Evolutionary conservation across 176 grass and related monocot genomes (phyloP).

Genomic region (Microstegium vimineum): DNA sequence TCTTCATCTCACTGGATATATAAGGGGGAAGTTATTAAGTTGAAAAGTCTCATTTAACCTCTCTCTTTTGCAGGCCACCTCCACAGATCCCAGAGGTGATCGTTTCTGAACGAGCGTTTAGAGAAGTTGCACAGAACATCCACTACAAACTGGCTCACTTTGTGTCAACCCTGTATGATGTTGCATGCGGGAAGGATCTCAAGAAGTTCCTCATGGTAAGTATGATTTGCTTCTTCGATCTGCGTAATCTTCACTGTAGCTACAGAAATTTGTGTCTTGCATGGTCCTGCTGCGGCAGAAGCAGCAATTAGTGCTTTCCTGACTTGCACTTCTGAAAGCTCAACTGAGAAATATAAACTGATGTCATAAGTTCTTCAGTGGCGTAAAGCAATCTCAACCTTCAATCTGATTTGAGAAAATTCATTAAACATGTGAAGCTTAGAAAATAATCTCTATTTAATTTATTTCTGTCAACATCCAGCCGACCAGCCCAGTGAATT

Average conservation of each 20-base stretch:
- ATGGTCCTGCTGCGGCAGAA: too few species aligned
- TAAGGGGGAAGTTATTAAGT: too few species aligned
- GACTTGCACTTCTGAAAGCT: neutral
- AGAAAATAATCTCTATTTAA: too few species aligned
- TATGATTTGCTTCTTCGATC: too few species aligned
- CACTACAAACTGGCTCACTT: constrained; percentile 43
- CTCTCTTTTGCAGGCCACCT: constrained; percentile 33
- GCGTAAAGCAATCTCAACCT: neutral
- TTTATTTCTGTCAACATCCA: too few species aligned
- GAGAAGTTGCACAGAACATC: constrained; percentile 44
- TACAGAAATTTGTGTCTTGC: too few species aligned
- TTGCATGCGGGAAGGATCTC: constrained; percentile 83
- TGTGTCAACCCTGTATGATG: constrained; percentile 42
- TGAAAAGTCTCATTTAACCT: neutral
- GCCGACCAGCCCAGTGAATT: neutral
- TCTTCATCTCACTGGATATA: neutral
- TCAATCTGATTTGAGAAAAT: neutral
- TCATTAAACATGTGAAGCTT: neutral
- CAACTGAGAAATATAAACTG: neutral
- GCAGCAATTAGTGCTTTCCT: too few species aligned
- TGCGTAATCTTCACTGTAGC: too few species aligned
- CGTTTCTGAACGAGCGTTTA: constrained; percentile 59
- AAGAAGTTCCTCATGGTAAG: constrained; percentile 73
- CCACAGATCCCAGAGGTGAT: constrained; percentile 62
- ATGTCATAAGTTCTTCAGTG: neutral